phyloP scores from a whole-genome alignment of 768 basidiomycete genomes.

The Grammothele lineata region DNA sequence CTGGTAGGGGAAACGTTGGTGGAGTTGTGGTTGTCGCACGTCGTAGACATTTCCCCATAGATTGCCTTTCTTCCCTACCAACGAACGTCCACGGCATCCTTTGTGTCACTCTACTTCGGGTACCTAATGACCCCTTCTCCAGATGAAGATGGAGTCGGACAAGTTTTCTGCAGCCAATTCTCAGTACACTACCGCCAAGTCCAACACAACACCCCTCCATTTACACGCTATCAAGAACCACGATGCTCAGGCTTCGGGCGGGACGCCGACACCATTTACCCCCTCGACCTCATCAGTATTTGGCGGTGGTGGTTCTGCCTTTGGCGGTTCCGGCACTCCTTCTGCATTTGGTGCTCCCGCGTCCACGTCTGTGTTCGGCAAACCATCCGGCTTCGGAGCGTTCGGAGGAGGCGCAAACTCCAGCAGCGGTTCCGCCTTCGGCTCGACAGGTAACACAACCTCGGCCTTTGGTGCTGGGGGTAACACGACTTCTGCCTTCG shows the following conservation, averaged over 20 bases:
- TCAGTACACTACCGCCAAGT: conserved; percentile 25
- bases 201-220: conserved; percentile 45
- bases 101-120: too few species aligned
- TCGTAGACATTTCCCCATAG: too few species aligned
- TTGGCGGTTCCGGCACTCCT: conserved; percentile 13
- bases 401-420: conserved; percentile 23
- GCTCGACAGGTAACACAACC: conserved; percentile 23
- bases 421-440: conserved; percentile 30
- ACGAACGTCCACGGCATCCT: too few species aligned
- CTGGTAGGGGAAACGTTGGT: too few species aligned
- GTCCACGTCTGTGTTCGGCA: conserved; percentile 9
- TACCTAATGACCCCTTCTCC: background rate
- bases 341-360: conserved; percentile 26
- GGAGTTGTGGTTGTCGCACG: too few species aligned
- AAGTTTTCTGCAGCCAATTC: conserved; percentile 52
- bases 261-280: background rate
- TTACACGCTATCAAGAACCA: conserved; percentile 46
- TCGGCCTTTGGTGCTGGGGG: conserved; percentile 19
- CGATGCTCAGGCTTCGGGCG: conserved; percentile 9
- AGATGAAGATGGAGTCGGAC: conserved; percentile 57
- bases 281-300: too few species aligned
- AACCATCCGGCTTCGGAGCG: conserved; percentile 33
- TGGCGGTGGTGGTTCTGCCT: conserved; percentile 17
- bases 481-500: conserved; percentile 9
- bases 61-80: too few species aligned